Evolutionary conservation across 164 flowering plant species (phyloP).

Genomic region (Annona cherimola): DNA sequence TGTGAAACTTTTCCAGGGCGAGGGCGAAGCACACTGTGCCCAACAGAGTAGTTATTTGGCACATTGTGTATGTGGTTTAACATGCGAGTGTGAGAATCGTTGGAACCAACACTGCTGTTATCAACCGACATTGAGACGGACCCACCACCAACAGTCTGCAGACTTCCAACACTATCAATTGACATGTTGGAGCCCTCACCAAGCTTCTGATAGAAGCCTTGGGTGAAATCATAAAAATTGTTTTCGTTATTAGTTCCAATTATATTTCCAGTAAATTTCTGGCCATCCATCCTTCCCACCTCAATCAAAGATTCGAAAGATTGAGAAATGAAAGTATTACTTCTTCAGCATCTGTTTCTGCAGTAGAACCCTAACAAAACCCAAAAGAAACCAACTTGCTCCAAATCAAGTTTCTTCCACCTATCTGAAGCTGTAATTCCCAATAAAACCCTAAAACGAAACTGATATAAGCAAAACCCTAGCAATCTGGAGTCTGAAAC

Average conservation of each 20-base stretch:
- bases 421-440: neutral
- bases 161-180: slow-evolving; percentile 31
- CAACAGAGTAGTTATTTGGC: slow-evolving; percentile 22
- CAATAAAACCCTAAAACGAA: slow-evolving; percentile 1
- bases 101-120: slow-evolving; percentile 40
- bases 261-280: slow-evolving; percentile 25
- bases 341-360: slow-evolving; percentile 18
- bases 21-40: slow-evolving; percentile 29
- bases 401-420: neutral
- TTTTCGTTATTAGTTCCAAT: slow-evolving; percentile 23
- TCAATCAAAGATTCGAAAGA: neutral
- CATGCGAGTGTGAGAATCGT: slow-evolving; percentile 27
- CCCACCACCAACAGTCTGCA: slow-evolving; percentile 29
- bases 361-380: slow-evolving; percentile 9
- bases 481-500: neutral
- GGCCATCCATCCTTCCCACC: slow-evolving; percentile 31
- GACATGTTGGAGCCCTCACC: slow-evolving; percentile 41
- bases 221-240: slow-evolving; percentile 24
- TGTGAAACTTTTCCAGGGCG: slow-evolving; percentile 29
- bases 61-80: slow-evolving; percentile 19
- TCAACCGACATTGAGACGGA: slow-evolving; percentile 33
- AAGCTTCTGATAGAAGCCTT: slow-evolving; percentile 25
- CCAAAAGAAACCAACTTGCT: slow-evolving; percentile 2
- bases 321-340: neutral
- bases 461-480: slow-evolving; percentile 2